Evolutionary conservation across 306 rosid genomes (phyloP).

Genomic region (Pyrus communis): DNA sequence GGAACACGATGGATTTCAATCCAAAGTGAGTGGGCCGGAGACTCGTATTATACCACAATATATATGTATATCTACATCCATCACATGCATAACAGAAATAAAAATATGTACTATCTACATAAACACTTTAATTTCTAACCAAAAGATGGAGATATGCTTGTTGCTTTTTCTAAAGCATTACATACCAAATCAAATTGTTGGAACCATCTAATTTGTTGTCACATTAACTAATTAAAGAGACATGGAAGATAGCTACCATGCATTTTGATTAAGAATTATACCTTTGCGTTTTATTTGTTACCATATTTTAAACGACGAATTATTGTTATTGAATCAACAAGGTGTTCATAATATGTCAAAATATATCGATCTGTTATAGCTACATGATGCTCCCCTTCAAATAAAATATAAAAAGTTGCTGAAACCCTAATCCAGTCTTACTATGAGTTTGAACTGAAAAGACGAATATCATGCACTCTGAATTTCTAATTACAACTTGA

Average conservation of each 20-base stretch:
- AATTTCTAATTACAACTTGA: too few species aligned
- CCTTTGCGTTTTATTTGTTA: neutral
- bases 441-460: too few species aligned
- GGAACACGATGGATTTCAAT: neutral
- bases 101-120: conserved; percentile 1
- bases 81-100: neutral
- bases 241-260: neutral
- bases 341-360: neutral
- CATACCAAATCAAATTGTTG: neutral
- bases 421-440: too few species aligned
- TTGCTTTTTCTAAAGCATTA: neutral
- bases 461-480: too few species aligned
- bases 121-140: neutral
- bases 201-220: neutral
- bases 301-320: neutral
- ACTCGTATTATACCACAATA: neutral
- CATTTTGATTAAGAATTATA: neutral
- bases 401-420: too few species aligned
- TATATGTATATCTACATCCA: neutral
- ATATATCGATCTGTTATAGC: too few species aligned
- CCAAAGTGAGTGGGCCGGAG: neutral
- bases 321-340: too few species aligned
- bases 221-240: neutral
- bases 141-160: neutral
- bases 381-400: neutral